These are phyloP conservation scores for Symbiodinium natans DNA, from an alignment of 73 alveolate species.

Conservation along the genomic window DNA sequence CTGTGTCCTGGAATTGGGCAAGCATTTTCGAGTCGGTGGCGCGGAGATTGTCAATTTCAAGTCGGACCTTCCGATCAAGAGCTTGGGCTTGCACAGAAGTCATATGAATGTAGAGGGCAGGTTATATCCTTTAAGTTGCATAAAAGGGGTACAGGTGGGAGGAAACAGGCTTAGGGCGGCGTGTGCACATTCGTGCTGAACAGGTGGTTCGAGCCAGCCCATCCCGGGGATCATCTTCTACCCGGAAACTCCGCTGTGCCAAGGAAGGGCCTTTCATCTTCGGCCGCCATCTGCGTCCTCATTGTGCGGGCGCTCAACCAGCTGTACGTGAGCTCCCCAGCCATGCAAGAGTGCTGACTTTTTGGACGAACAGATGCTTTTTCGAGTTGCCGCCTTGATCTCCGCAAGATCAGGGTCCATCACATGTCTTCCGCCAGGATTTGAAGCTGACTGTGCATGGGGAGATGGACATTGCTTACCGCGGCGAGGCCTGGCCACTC, in stretches of 20 bases:
- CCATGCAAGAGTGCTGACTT: too few relatives aligned
- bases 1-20: slow-evolving; percentile 53
- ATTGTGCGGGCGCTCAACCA: slow-evolving; percentile 62
- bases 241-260: background rate
- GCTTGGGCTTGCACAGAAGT: slow-evolving; percentile 20
- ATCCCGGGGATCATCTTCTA: too few relatives aligned
- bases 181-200: too few relatives aligned
- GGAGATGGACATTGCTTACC: slow-evolving; percentile 90
- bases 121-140: too few relatives aligned
- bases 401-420: background rate
- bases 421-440: slow-evolving; percentile 10
- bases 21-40: slow-evolving; percentile 76
- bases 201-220: too few relatives aligned
- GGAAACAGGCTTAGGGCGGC: too few relatives aligned
- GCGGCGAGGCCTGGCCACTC: slow-evolving; percentile 33
- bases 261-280: slow-evolving; percentile 85
- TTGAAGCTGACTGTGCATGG: slow-evolving; percentile 77
- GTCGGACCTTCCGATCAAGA: slow-evolving; percentile 77
- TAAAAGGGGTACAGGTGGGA: too few relatives aligned
- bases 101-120: too few relatives aligned
- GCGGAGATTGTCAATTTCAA: slow-evolving; percentile 71
- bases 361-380: background rate
- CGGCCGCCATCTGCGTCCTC: slow-evolving; percentile 70
- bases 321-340: slow-evolving; percentile 18
- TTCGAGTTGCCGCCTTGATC: background rate